Percentiles rank a stretch among this genome's conserved stretches.
Conservation (phyloP, 192 early-diverging fungal genomes). For the Podila horticola region DNA sequence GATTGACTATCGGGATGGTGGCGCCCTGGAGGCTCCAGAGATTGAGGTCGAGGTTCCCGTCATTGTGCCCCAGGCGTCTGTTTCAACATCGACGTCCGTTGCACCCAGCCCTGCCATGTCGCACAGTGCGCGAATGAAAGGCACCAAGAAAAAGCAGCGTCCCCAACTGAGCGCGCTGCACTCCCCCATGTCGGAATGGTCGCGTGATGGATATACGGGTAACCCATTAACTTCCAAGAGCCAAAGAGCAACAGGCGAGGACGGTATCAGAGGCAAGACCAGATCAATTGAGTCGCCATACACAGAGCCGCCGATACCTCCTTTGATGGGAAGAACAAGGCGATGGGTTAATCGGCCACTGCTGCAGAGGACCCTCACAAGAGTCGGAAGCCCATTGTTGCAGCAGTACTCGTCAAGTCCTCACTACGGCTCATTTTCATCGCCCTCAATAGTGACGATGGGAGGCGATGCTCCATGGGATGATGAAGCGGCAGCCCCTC, state of each 20-base stretch:
- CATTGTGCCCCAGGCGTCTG: slow-evolving; percentile 21
- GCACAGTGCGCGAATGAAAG: background rate
- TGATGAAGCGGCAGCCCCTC: slow-evolving; percentile 12
- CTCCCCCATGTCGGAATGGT: too few species aligned
- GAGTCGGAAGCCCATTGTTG: slow-evolving; percentile 17
- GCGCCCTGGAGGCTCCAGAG: slow-evolving; percentile 32
- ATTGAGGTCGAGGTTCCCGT: slow-evolving; percentile 41
- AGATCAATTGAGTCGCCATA: background rate
- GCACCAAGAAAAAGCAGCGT: background rate
- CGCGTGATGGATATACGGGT: too few species aligned
- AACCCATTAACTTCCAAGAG: too few species aligned
- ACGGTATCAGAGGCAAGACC: background rate
- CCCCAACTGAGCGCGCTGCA: background rate
- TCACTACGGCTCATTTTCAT: slow-evolving; percentile 18
- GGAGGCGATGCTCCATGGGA: slow-evolving; percentile 5
- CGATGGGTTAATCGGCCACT: slow-evolving; percentile 13
- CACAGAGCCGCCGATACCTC: background rate
- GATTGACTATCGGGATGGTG: slow-evolving; percentile 31
- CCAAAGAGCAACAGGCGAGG: background rate
- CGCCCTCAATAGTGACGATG: slow-evolving; percentile 7
- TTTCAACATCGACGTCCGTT: background rate
- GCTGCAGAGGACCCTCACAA: slow-evolving; percentile 1
- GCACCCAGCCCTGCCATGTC: slow-evolving; percentile 11
- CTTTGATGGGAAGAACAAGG: background rate
- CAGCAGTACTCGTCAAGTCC: slow-evolving; percentile 17